These are phyloP conservation scores for Stephanodiscus triporus DNA, from an alignment of 108 stramenopile genomes.

Conservation along the genomic window DNA sequence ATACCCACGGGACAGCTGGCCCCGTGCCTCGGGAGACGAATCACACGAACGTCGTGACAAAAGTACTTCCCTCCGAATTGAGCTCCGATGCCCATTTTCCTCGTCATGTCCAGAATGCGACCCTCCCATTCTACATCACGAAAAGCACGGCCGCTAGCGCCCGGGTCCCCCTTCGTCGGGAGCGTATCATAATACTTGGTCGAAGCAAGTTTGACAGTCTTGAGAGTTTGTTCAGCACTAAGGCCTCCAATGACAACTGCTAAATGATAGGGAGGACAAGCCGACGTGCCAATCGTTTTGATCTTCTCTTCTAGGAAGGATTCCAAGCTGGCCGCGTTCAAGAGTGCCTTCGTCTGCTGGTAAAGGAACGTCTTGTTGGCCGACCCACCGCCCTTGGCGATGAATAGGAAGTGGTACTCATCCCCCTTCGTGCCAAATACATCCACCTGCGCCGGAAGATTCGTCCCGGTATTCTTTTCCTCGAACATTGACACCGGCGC, in stretches of 20 bases:
- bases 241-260: slow-evolving; percentile 96
- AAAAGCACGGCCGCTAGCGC: slow-evolving; percentile 87
- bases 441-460: slow-evolving; percentile 95
- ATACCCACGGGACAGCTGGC: slow-evolving; percentile 97
- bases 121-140: slow-evolving; percentile 92
- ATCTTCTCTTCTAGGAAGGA: slow-evolving; percentile 90
- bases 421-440: slow-evolving; percentile 83
- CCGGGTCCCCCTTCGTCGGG: slow-evolving; percentile 84
- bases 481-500: slow-evolving; percentile 95
- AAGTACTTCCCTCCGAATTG: slow-evolving; percentile 98
- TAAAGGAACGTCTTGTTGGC: slow-evolving; percentile 97
- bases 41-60: slow-evolving; percentile 95
- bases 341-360: slow-evolving; percentile 95
- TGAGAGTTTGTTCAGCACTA: slow-evolving; percentile 91
- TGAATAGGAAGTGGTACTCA: slow-evolving; percentile 93
- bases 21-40: slow-evolving; percentile 94
- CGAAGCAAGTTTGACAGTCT: slow-evolving; percentile 94
- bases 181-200: slow-evolving; percentile 94
- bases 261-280: slow-evolving; percentile 96
- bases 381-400: slow-evolving; percentile 97
- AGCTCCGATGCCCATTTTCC: slow-evolving; percentile 93
- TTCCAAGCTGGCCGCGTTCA: slow-evolving; percentile 89
- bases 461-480: slow-evolving; percentile 93
- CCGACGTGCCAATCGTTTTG: slow-evolving; percentile 94
- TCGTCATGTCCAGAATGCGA: slow-evolving; percentile 89